Conservation (phyloP, 73 alveolate species). For the Paramecium bursaria region DNA sequence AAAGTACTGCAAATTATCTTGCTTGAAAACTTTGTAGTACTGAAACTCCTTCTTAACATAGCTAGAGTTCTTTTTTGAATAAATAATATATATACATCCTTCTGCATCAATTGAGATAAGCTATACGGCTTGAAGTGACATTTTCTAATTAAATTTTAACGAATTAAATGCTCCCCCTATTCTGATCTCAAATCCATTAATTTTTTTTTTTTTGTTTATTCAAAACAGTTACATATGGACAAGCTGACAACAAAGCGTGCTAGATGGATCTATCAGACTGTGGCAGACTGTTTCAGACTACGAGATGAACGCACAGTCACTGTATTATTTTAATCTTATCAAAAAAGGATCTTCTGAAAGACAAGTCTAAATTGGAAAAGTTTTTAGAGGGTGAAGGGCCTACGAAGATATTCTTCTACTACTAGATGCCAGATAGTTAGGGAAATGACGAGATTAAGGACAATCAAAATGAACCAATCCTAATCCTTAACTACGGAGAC, state of each 20-base stretch:
- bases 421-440: constrained; percentile 52
- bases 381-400: constrained; percentile 69
- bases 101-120: too few relatives aligned
- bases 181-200: too few relatives aligned
- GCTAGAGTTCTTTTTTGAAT: too few relatives aligned
- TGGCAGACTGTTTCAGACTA: constrained; percentile 47
- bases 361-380: constrained; percentile 54
- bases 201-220: too few relatives aligned
- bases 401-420: constrained; percentile 52
- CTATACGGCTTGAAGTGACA: too few relatives aligned
- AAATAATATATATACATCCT: too few relatives aligned
- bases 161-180: too few relatives aligned
- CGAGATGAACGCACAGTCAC: background rate
- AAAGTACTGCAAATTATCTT: constrained; percentile 73
- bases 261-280: constrained; percentile 48
- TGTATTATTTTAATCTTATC: background rate
- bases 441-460: constrained; percentile 69
- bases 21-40: too few relatives aligned
- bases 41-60: too few relatives aligned
- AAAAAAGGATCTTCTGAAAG: constrained; percentile 42
- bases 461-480: constrained; percentile 62
- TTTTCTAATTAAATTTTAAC: too few relatives aligned
- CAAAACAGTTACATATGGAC: too few relatives aligned
- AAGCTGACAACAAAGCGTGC: constrained; percentile 54
- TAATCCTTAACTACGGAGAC: constrained; percentile 60